Evolutionary conservation across 768 basidiomycete genomes (phyloP).

Genomic region (Candolleomyces aberdarensis): DNA sequence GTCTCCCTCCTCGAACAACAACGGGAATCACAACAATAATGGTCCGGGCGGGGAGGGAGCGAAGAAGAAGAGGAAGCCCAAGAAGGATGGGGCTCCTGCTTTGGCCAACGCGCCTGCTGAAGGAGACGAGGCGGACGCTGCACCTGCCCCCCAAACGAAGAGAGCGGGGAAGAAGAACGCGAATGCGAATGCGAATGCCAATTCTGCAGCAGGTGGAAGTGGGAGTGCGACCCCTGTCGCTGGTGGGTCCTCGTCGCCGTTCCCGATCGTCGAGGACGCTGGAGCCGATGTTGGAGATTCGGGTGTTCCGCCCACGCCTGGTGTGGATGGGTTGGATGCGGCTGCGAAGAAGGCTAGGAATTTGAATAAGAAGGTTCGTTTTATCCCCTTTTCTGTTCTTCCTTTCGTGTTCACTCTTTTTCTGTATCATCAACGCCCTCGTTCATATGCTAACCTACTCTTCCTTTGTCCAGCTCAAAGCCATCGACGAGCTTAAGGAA

Average conservation of each 20-base stretch:
- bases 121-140: not conserved
- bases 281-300: not conserved
- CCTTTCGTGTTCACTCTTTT: not conserved
- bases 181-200: too few relatives aligned
- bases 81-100: constrained; percentile 23
- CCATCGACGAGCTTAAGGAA: constrained; percentile 97
- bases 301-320: constrained; percentile 10
- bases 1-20: constrained; percentile 30
- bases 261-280: not conserved
- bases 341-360: constrained; percentile 92
- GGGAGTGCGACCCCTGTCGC: not conserved
- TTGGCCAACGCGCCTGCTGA: constrained; percentile 10
- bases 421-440: not conserved
- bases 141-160: not conserved
- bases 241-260: not conserved
- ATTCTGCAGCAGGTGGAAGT: too few relatives aligned
- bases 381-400: not conserved
- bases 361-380: constrained; percentile 87
- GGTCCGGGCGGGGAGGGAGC: constrained; percentile 35
- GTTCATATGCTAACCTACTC: too few relatives aligned
- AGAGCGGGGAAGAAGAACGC: too few relatives aligned
- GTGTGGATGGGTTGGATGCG: constrained; percentile 56
- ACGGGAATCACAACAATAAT: constrained; percentile 31
- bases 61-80: constrained; percentile 50
- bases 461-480: constrained; percentile 66